phyloP scores from a whole-genome alignment of 805 yeast genomes.

The Tetrapisispora fleetii region DNA sequence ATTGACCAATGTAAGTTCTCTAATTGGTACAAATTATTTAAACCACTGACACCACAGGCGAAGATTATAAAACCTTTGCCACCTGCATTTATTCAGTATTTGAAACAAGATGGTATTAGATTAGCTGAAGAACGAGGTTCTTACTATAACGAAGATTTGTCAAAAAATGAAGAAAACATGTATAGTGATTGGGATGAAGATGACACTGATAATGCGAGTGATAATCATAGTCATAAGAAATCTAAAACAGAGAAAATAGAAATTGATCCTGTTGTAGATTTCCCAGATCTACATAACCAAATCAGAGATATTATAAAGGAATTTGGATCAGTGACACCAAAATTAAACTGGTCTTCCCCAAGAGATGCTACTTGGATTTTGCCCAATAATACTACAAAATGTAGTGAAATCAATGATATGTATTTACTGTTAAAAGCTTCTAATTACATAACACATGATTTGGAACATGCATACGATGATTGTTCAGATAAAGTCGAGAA shows the following conservation, averaged over 20 bases:
- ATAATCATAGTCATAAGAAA: constrained; percentile 7
- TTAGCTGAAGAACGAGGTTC: constrained; percentile 40
- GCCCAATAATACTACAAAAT: constrained; percentile 64
- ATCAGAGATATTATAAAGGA: constrained; percentile 38
- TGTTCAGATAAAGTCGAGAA: constrained; percentile 28
- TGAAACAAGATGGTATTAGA: constrained; percentile 57
- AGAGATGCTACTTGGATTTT: constrained; percentile 90
- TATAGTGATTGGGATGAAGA: constrained; percentile 64
- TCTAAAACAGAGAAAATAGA: constrained; percentile 5
- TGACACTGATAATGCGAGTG: constrained; percentile 22
- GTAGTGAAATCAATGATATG: constrained; percentile 62
- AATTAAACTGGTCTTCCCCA: constrained; percentile 95
- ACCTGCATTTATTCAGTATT: constrained; percentile 44
- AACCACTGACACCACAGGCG: constrained; percentile 39
- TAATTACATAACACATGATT: constrained; percentile 78
- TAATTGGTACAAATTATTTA: constrained; percentile 48
- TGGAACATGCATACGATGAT: constrained; percentile 58
- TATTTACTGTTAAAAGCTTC: constrained; percentile 78
- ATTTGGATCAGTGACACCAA: constrained; percentile 66
- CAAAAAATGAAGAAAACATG: constrained; percentile 46
- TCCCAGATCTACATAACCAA: constrained; percentile 49
- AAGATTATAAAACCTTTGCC: constrained; percentile 51
- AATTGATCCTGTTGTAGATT: constrained; percentile 39
- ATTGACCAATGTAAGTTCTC: constrained; percentile 46
- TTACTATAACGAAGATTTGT: constrained; percentile 26